phyloP scores from a whole-genome alignment of 805 yeast species.

The Dipodascopsis uninucleata region DNA sequence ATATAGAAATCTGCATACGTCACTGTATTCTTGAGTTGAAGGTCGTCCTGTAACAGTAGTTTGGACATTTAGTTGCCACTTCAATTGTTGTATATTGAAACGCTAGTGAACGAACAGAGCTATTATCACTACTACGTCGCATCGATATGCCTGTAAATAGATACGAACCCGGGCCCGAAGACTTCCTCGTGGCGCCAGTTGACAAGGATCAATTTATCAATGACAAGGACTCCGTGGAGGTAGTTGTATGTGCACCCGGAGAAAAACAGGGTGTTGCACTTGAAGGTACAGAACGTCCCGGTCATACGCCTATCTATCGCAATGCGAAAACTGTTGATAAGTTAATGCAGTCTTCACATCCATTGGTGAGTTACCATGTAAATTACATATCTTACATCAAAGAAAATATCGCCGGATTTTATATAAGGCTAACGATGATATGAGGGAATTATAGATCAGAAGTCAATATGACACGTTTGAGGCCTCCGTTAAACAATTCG shows the following conservation, averaged over 20 bases:
- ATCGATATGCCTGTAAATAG: slow-evolving; percentile 9
- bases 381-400: background rate
- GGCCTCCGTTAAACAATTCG: slow-evolving; percentile 30
- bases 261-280: slow-evolving; percentile 40
- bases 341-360: slow-evolving; percentile 35
- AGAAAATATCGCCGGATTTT: background rate
- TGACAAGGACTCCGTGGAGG: slow-evolving; percentile 19
- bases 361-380: slow-evolving; percentile 29
- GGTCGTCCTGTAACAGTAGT: too few species aligned
- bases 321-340: slow-evolving; percentile 39
- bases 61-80: too few species aligned
- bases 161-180: slow-evolving; percentile 7
- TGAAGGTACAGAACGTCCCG: slow-evolving; percentile 42
- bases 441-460: slow-evolving; percentile 28
- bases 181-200: slow-evolving; percentile 13
- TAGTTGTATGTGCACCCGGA: slow-evolving; percentile 18
- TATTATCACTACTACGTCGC: too few species aligned
- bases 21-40: too few species aligned
- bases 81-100: too few species aligned
- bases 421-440: background rate
- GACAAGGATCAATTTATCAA: slow-evolving; percentile 2
- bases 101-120: too few species aligned
- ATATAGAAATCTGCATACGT: too few species aligned
- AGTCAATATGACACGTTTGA: slow-evolving; percentile 42
- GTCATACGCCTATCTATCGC: slow-evolving; percentile 53